Evolutionary conservation across 1,284 basidiomycete species (phyloP), one percentile per base, ranked within the genome.

Genomic region (Ustilago shanxiensis): DNA sequence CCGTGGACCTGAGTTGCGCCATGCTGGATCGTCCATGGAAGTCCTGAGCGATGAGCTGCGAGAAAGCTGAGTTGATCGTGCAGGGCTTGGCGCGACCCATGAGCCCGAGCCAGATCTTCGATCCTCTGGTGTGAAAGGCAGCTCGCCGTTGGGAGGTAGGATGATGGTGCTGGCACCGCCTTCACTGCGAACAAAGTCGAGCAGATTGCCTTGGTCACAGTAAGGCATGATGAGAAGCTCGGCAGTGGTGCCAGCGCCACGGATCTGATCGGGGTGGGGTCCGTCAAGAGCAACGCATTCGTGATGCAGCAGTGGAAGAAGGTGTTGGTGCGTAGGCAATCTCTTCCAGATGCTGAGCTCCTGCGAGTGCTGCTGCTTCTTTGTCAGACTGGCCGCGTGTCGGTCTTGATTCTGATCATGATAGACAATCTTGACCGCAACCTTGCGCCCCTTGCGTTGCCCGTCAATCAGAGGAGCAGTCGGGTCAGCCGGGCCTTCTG

Each of bases 221-320:
- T 72, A 73, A 7, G 81, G 81, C 81, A 83, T 83, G 60, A 83
- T 75, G 11, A 83, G 56, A 10, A 83, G 66, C 53, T 78, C 72
- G 1, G 61, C 64, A 16, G 39, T 65, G 1, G 60, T 60, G 7
- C 53, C 56, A 10, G 22, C 24, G n/a, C 31, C 44, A 1, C 44
- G 55, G 35, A 20, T 37, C 4, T 47, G 37, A 18, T 58, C 52
- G n/a, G 53, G 18, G 3, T 44, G 58, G 0, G 33, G 24, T 11
- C 47, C 22, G 29, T 65, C 61, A 13, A 77, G 35, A 11, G 54
- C 11, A 20, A 81, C 59, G n/a, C 61, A 45, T 50, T 83, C 79
- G 52, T 81, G 71, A 44, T 81, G 67, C 14, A 83, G 55, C 0
- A 83, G 70, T 4, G 80, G 80, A 1, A 83, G 72, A n/a, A 83